Evolutionary conservation across 805 yeast species (phyloP), one percentile per base, ranked within the genome.

Genomic region (Candida cerambycidarum): DNA sequence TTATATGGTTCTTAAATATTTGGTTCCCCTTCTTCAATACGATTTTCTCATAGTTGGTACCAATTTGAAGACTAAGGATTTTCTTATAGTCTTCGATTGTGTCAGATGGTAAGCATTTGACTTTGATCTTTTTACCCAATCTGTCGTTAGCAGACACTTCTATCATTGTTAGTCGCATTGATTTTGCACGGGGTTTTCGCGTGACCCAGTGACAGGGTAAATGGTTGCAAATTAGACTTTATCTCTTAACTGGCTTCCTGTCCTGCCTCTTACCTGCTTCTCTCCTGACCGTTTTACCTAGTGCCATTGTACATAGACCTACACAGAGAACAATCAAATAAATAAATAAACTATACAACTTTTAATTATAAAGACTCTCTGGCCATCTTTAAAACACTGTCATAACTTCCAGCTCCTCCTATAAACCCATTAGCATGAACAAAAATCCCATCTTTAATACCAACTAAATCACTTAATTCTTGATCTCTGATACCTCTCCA

Each of bases 401-500:
- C 97, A 49, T 74, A 69, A 17, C 95, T 76, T 57, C 81, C 74
- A 43, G 92, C 88, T 41, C 99, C 99, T 34, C 99, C 99, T 57
- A 93, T 93, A 66, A 93, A 93, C 0, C 99, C 98, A 32, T 96
- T 87, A 33, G 98, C 97, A 56, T 93, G 99, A 44, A 93, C 81
- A 59, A 93, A 93, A 15, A 90, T 80, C 60, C 97, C 87, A 7
- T 87, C 96, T 24, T 79, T 81, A 42, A 93, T 78, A n/a, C 95
- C 97, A 27, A 89, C 71, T 52, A 76, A 68, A 51, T 80, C 71
- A 52, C 85, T 78, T 53, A 93, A 75, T 30, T 73, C 85, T 23
- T 86, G 92, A 60, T 93, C 99, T 61, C 99, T 81, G 36, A 90
- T 69, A n/a, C 99, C 99, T 71, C 99, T 80, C 89, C 96, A 86